Base-by-base conservation (phyloP, 129 eudicot species). In the Ambrosia trifida region DNA sequence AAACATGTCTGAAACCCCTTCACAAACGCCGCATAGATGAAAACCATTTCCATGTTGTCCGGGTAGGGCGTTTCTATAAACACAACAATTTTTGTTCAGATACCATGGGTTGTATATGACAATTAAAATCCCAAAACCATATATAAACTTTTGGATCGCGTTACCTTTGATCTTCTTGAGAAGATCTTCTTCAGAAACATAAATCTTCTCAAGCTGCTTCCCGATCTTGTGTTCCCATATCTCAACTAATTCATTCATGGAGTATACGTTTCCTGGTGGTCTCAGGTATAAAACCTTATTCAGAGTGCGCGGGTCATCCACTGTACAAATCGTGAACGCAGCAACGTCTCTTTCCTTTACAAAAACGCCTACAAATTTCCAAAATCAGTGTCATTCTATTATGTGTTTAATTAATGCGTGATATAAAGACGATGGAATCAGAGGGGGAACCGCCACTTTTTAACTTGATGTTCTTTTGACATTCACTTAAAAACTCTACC, bases 1-100 rank as follows among this genome's bases (percentile, higher is more conserved):
- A 86, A 89, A 72, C 83, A 85, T 18, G 89, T 89, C 51, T 89
- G 96, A 77, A 89, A 88, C 3, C 98, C 98, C 71, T 92, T 92
- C 20, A 92, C 96, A 70, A 92, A 92, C 35, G 80, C 85, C 2
- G 91, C 83, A 65, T 86, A 85, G 81, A 89, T 86, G 82, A 92
- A 92, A 30, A 92, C 88, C 89, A 86, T 74, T 52, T 83, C 79
- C 91, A 79, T 81, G 67, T 89, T 92, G 11, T 89, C 81, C 6
- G 96, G 98, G 73, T 86, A 85, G 10, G 88, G 96, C 41, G 85
- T 89, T 69, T 89, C 98, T 86, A 85, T 24, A 73, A 80, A 66
- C 10, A 4, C 73, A 72, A 65, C 12, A 20, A 41, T 32, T 32
- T 20, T 17, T 24, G 12, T 57, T 20, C 41, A 41, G 20, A 56